Evolutionary conservation across 805 yeast genomes (phyloP).

Genomic region (Zygosaccharomyces bisporus): DNA sequence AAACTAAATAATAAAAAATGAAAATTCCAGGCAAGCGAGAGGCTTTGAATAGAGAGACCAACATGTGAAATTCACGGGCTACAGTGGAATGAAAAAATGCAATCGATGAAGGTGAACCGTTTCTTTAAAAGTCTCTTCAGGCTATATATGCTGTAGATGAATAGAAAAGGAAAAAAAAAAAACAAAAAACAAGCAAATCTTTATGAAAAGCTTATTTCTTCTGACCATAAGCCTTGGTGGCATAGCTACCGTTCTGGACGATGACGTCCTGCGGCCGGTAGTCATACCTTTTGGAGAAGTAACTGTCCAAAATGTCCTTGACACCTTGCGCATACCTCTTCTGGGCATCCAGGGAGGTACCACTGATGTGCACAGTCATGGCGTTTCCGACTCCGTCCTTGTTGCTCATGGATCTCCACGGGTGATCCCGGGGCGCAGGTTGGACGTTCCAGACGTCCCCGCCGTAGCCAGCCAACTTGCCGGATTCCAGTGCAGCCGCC

Average conservation of each 20-base stretch:
- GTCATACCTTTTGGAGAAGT: background rate
- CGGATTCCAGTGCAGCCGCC: background rate
- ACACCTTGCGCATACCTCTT: background rate
- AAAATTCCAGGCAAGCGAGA: too few relatives aligned
- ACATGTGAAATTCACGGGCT: too few relatives aligned
- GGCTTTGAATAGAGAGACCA: too few relatives aligned
- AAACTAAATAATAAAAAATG: too few relatives aligned
- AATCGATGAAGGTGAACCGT: too few relatives aligned
- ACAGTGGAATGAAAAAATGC: too few relatives aligned
- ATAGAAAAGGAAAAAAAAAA: background rate
- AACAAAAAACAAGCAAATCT: background rate
- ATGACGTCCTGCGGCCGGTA: background rate
- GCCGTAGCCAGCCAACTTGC: background rate
- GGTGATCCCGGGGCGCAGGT: background rate
- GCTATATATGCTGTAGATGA: background rate
- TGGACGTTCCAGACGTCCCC: background rate
- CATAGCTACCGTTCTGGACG: background rate
- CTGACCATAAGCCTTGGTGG: background rate
- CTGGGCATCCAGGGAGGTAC: background rate
- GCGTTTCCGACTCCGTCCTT: background rate
- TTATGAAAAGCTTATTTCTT: background rate
- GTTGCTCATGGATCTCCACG: background rate
- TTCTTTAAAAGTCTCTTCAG: background rate
- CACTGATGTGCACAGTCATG: background rate
- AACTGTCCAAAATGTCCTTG: background rate